phyloP scores from a whole-genome alignment of 108 stramenopile species.

The Skeletonema potamos region DNA sequence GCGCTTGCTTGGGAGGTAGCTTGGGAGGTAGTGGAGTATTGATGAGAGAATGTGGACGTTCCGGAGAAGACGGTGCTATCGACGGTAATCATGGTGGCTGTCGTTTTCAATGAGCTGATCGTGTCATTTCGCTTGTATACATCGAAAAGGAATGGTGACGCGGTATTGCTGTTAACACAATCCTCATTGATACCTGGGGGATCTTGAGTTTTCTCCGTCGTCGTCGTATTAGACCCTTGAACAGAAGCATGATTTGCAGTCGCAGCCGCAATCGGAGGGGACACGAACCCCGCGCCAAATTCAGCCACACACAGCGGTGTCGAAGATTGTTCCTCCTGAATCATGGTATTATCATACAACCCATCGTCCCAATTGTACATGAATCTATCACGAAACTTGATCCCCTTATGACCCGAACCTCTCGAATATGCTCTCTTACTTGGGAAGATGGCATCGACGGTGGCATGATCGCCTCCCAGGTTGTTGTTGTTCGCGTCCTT shows the following conservation, averaged over 20 bases:
- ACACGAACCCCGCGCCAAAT: neutral
- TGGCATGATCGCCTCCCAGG: neutral
- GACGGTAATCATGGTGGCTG: neutral
- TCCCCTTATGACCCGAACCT: neutral
- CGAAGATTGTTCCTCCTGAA: neutral
- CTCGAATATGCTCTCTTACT: neutral
- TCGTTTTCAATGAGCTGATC: neutral
- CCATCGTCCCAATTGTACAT: neutral
- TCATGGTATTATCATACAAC: neutral
- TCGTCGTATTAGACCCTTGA: too few species aligned
- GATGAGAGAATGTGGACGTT: neutral
- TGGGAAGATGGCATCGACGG: neutral
- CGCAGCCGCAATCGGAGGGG: too few species aligned
- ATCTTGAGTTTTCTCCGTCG: neutral
- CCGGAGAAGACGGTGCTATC: neutral
- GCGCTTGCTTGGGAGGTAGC: neutral
- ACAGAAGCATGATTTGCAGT: neutral
- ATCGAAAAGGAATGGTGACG: neutral
- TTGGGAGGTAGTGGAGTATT: neutral
- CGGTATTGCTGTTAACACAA: neutral
- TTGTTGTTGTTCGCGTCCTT: neutral
- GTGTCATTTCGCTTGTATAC: neutral
- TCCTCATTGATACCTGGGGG: neutral
- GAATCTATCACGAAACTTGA: neutral
- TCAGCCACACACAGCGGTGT: neutral